Conservation (phyloP, 106 monocot genomes). For the Hemerocallis citrina region DNA sequence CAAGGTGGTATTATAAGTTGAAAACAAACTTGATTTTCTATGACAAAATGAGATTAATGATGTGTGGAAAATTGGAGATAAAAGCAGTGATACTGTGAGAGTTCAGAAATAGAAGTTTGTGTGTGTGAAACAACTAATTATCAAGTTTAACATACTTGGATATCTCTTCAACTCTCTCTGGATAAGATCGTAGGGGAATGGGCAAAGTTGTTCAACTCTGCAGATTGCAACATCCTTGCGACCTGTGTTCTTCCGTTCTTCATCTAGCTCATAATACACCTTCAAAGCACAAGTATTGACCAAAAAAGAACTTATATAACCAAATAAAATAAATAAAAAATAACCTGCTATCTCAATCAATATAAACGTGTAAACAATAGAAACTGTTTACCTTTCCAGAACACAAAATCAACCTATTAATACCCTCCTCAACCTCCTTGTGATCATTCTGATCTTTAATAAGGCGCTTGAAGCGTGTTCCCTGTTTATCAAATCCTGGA, state of each 20-base stretch:
- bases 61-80: too few species aligned
- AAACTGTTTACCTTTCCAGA: conserved; percentile 68
- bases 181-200: conserved; percentile 86
- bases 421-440: conserved; percentile 69
- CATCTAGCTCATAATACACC: conserved; percentile 87
- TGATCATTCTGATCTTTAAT: conserved; percentile 80
- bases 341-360: background rate
- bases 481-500: conserved; percentile 91
- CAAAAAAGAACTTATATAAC: background rate
- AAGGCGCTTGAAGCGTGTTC: conserved; percentile 91
- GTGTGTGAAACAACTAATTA: too few species aligned
- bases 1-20: too few species aligned
- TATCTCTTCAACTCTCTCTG: conserved; percentile 92
- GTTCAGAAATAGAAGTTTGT: too few species aligned
- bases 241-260: conserved; percentile 48
- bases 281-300: conserved; percentile 14
- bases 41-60: too few species aligned
- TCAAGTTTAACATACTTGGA: conserved; percentile 65
- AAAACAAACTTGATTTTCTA: too few species aligned
- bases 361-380: background rate
- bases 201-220: conserved; percentile 85
- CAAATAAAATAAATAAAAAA: background rate
- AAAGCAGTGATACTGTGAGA: too few species aligned
- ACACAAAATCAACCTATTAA: conserved; percentile 69
- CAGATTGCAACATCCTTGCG: conserved; percentile 77